Conservation (phyloP, 495 filamentous ascomycete species). For the Aspergillus wentii region DNA sequence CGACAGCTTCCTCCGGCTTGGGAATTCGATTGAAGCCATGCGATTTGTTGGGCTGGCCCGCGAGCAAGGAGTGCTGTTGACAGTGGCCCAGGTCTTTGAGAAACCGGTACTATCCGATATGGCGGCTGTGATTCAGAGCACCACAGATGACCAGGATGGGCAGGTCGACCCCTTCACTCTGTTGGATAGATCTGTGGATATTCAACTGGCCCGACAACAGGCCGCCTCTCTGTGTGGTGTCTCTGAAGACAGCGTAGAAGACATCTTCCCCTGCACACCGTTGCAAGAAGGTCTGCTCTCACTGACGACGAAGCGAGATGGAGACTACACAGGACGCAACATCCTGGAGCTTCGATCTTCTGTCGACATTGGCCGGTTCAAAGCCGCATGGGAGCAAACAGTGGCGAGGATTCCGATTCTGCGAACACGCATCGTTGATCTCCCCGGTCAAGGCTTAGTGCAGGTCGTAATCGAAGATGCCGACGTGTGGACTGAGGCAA, state of each 20-base stretch:
- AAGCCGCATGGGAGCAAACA: slow-evolving; percentile 38
- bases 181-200: neutral
- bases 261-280: slow-evolving; percentile 48
- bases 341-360: slow-evolving; percentile 18
- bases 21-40: too few relatives aligned
- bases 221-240: too few relatives aligned
- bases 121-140: too few relatives aligned
- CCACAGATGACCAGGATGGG: too few relatives aligned
- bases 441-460: slow-evolving; percentile 34
- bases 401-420: slow-evolving; percentile 21
- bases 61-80: too few relatives aligned
- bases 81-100: too few relatives aligned
- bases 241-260: slow-evolving; percentile 16
- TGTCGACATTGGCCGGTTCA: slow-evolving; percentile 37
- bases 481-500: too few relatives aligned
- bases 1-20: too few relatives aligned
- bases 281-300: slow-evolving; percentile 50
- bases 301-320: slow-evolving; percentile 12
- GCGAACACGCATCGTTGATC: slow-evolving; percentile 35
- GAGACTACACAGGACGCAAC: slow-evolving; percentile 33
- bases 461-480: too few relatives aligned
- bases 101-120: too few relatives aligned
- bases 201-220: neutral
- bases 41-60: too few relatives aligned
- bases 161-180: slow-evolving; percentile 6